Base-by-base conservation (phyloP, 208 protist species). In the Leishmania turanica region DNA sequence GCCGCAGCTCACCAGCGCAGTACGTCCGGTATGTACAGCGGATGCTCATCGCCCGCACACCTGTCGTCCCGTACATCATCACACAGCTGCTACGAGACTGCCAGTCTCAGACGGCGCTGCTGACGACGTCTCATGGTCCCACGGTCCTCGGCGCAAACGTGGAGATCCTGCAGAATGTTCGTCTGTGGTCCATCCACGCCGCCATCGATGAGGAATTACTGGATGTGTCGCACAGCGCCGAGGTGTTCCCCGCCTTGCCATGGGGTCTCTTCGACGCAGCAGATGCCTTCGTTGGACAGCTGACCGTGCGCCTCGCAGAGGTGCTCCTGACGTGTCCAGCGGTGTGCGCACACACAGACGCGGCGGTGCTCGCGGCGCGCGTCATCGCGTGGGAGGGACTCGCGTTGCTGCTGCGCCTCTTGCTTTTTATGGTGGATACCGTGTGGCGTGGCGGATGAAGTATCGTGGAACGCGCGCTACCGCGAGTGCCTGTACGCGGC, bases 391-490 rank as follows among this genome's bases (percentile, higher is more conserved):
- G 72, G 54, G 82, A 81, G 47, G 82, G 77, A 17, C 73, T 85
- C 24, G 73, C 72, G 53, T 49, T 85, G 73, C 54, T 82, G 72
- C 74, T 85, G 19, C 64, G 70, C 49, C 53, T 79, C 45, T 24
- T 85, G 21, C 66, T 82, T 8, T 85, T 85, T 31, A 68, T 85
- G 1, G 72, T 85, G 27, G 27, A 69, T 47, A 21, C 65, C 68
- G 40, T 70, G 71, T 72, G 82, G 82, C 72, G 77, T 82, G 31
- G 40, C 71, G 21, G 82, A 85, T 34, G 73, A 85, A 51, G 56
- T 79, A 31, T 79, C 82, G 66, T 85, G 82, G 73, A 81, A 85
- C 56, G 73, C 70, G 64, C 77, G 77, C n/a, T 85, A 79, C 73
- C 82, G 77, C 72, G 31, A 69, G 31, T 78, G 64, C 15, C 77